Percentiles rank a stretch among this genome's conserved stretches.
phyloP scores from a whole-genome alignment of 805 yeast species.

The Ogataea naganishii region DNA sequence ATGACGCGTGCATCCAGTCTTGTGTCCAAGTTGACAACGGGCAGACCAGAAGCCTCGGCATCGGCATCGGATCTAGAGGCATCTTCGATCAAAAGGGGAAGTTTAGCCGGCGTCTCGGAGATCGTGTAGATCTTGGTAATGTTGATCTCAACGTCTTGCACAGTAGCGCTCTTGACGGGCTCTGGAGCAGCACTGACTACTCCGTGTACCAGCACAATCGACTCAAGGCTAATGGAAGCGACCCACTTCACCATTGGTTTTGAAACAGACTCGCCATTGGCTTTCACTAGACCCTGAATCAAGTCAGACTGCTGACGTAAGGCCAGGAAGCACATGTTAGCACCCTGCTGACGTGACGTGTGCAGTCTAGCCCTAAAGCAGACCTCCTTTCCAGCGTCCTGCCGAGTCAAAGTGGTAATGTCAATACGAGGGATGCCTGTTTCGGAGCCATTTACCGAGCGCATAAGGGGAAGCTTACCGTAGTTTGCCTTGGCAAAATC shows the following conservation, averaged over 20 bases:
- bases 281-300: conserved; percentile 79
- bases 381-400: conserved; percentile 67
- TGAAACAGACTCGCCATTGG: conserved; percentile 61
- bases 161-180: conserved; percentile 81
- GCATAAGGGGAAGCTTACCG: conserved; percentile 84
- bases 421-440: conserved; percentile 58
- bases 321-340: conserved; percentile 83
- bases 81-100: conserved; percentile 94
- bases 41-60: conserved; percentile 85
- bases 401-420: conserved; percentile 47
- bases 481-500: conserved; percentile 85
- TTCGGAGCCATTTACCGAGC: conserved; percentile 45
- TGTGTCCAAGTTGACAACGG: conserved; percentile 93
- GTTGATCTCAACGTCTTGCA: conserved; percentile 82
- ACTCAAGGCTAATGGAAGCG: conserved; percentile 74
- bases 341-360: conserved; percentile 91
- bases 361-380: conserved; percentile 92
- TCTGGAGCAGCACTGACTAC: conserved; percentile 76
- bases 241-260: conserved; percentile 98
- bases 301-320: conserved; percentile 83
- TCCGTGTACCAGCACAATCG: conserved; percentile 89
- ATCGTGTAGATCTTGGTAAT: conserved; percentile 67
- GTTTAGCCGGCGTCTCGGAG: conserved; percentile 82
- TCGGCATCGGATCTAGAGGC: conserved; percentile 92
- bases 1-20: conserved; percentile 92